Conservation (phyloP, 2,329 filamentous ascomycete species). For the Aspergillus fischeri region DNA sequence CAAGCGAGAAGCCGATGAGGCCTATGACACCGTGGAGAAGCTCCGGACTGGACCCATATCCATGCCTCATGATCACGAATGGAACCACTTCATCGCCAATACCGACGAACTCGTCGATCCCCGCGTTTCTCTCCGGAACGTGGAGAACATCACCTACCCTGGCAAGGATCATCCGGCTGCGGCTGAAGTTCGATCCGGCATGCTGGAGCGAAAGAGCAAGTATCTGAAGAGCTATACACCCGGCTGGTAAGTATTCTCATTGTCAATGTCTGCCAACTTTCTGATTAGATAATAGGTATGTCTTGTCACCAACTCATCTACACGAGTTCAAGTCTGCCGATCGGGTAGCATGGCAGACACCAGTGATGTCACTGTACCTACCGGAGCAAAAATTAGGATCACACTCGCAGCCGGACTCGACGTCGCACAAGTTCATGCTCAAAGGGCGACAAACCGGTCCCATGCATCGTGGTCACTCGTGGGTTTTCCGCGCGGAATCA, state of each 20-base stretch:
- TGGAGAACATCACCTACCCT: conserved; percentile 84
- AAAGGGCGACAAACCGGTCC: conserved; percentile 91
- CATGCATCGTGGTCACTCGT: conserved; percentile 76
- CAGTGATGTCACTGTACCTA: conserved; percentile 93
- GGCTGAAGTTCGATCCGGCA: conserved; percentile 80
- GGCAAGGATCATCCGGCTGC: conserved; percentile 81
- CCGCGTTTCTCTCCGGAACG: conserved; percentile 67
- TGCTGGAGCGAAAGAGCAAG: conserved; percentile 96
- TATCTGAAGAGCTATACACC: conserved; percentile 96
- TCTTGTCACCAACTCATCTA: conserved; percentile 90
- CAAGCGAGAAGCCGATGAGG: conserved; percentile 82
- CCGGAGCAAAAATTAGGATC: conserved; percentile 94
- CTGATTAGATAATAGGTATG: conserved; percentile 62
- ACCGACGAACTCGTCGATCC: conserved; percentile 88
- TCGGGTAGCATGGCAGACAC: conserved; percentile 73
- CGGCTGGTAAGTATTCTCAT: conserved; percentile 66
- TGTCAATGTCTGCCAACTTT: not conserved
- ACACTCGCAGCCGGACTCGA: conserved; percentile 74
- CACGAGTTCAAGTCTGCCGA: conserved; percentile 99
- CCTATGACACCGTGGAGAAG: conserved; percentile 72
- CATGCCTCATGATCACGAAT: conserved; percentile 94
- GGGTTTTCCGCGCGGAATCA: conserved; percentile 64
- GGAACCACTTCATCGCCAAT: conserved; percentile 73
- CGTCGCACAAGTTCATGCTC: conserved; percentile 95
- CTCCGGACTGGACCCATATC: conserved; percentile 78